Evolutionary conservation across 805 yeast species (phyloP), one percentile per base, ranked within the genome.

Genomic region (Tetrapisispora arboricola): DNA sequence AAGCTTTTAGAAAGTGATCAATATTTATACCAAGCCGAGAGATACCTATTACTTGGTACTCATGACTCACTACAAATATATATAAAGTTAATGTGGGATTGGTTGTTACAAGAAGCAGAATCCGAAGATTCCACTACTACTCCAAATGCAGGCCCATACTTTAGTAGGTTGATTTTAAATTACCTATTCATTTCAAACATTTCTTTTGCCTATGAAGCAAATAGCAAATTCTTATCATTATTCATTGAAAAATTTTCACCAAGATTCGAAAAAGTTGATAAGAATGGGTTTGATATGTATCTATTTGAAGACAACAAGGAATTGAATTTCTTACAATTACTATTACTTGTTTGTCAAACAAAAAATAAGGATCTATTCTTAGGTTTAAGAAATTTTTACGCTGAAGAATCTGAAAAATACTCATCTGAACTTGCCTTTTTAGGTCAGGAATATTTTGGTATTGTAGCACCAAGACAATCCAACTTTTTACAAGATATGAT

Each of bases 401-500:
- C 66, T 22, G 54, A 55, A 1, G 46, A 49, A 7, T 39, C 54
- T 4, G 36, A 21, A 18, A 45, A 49, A 26, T 60, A 57, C 38
- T 45, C 51, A 5, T 63, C 61, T 3, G 73, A 80, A 2, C 64
- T 80, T 36, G 74, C 68, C 32, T 68, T 65, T 40, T 60, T 84
- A 44, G 94, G 87, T 28, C 68, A 71, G 46, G 59, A 71, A 21
- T 80, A 75, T 57, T 84, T 81, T 52, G 75, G 73, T 11, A 73
- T 84, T 44, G 55, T 53, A 48, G 68, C 75, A 13, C 74, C 67
- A 38, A 71, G 68, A 40, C 78, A 72, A 46, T 63, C 63, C 2
- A 80, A 80, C 53, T 60, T 79, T 51, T 58, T 83, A 48, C 82
- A 76, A 59, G 80, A 77, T 49, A 67, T 90, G 70, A 84, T 92